Base-by-base conservation (phyloP, 805 yeast species). In the Teunomyces kruisii region DNA sequence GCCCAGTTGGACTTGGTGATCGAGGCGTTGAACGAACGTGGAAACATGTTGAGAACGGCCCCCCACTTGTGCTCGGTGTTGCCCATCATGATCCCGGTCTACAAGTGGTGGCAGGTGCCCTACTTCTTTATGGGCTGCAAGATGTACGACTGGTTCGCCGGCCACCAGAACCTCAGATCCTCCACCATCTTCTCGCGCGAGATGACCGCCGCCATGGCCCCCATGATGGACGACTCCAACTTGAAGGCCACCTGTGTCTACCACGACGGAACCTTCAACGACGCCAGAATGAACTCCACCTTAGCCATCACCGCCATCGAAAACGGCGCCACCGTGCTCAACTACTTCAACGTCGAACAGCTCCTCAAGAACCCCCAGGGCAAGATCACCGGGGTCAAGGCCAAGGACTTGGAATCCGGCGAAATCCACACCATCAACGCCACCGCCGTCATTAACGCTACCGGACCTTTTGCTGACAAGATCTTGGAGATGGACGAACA, bases 11-110 rank as follows among this genome's bases (percentile, higher is more conserved):
- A 86, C 68, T 76, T 89, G 57, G 96, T 89, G 51, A 84, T 87
- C 56, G 96, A 89, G 67, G 96, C 96, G 6, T 74, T 89, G 49
- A 84, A 85, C 58, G 96, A 89, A 70, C 81, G 96, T 63, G 86
- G 86, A 43, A 86, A 87, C 57, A 84, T 91, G 76, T 69, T 91
- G 56, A 79, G 85, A 59, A 88, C 92, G 53, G 97, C 97, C 32
- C 97, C 97, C 39, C 97, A 92, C 67, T 79, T 91, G 55, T 82
- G 90, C 51, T 74, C 84, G 47, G 82, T 92, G 41, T 76, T 91
- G 55, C 97, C 98, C 30, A 91, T 91, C 57, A 81, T 89, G 86
- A 88, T 91, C 57, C 98, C 98, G n/a, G 91, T 91, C 47, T 91
- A 92, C 76, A 82, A 82, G 60, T 88, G 88, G 79, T 91, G 97